These are phyloP conservation scores for Pouteria campechiana DNA, from an alignment of 179 eudicot genomes.

Conservation along the genomic window DNA sequence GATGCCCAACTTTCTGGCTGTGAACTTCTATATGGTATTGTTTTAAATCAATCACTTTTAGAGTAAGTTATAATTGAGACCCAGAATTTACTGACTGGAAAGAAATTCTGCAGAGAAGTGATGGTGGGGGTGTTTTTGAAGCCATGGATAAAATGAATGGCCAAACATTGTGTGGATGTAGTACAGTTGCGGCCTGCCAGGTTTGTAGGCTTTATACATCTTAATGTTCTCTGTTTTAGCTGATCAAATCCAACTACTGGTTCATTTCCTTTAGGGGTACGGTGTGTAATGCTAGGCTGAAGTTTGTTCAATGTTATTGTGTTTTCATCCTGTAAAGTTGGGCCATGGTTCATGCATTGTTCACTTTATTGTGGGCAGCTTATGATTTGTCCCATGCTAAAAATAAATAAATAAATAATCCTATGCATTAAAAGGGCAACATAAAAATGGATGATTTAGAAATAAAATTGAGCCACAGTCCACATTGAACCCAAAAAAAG, in stretches of 20 bases:
- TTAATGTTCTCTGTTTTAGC: neutral
- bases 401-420: no score
- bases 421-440: no score
- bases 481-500: no score
- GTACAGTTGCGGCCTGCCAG: conserved; percentile 80
- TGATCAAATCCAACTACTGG: neutral
- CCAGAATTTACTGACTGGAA: conserved; percentile 6
- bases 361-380: neutral
- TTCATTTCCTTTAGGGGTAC: neutral
- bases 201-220: conserved; percentile 25
- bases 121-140: conserved; percentile 88
- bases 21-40: conserved; percentile 91
- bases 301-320: no score
- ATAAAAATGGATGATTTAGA: no score
- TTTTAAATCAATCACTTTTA: conserved; percentile 1
- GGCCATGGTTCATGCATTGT: neutral
- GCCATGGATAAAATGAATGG: conserved; percentile 84
- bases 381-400: neutral
- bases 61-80: neutral
- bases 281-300: no score
- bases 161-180: conserved; percentile 72
- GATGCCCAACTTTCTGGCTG: conserved; percentile 89
- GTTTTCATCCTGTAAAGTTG: neutral
- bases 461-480: no score
- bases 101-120: conserved; percentile 67